Percentiles rank a stretch among this genome's conserved stretches.
These are phyloP conservation scores for Penicillium coffeae DNA, from an alignment of 495 filamentous ascomycete genomes.

Conservation along the genomic window DNA sequence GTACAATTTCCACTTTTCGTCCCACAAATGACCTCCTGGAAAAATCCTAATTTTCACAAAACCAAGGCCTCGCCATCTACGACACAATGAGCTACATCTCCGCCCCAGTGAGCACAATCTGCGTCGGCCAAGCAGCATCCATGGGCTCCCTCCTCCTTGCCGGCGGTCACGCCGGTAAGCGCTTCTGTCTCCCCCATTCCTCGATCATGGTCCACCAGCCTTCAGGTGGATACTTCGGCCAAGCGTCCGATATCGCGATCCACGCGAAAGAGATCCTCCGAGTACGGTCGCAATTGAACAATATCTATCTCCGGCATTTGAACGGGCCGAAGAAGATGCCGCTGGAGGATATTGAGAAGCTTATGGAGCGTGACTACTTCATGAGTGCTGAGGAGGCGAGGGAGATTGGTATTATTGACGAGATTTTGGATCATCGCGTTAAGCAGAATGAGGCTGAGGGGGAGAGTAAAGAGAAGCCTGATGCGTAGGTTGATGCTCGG, in stretches of 20 bases:
- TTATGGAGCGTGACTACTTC: slow-evolving; percentile 97
- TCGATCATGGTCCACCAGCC: slow-evolving; percentile 98
- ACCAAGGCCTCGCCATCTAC: slow-evolving; percentile 82
- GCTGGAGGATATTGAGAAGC: slow-evolving; percentile 76
- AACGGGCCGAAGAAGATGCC: slow-evolving; percentile 63
- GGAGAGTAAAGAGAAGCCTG: background rate
- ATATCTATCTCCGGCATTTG: slow-evolving; percentile 83
- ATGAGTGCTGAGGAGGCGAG: slow-evolving; percentile 84
- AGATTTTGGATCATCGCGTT: slow-evolving; percentile 64
- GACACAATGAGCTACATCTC: slow-evolving; percentile 98
- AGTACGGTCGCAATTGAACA: slow-evolving; percentile 77
- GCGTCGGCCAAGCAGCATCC: slow-evolving; percentile 87
- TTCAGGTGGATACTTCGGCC: slow-evolving; percentile 83
- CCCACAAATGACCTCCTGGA: background rate
- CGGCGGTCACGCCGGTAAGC: slow-evolving; percentile 78
- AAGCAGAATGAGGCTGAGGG: too few relatives aligned
- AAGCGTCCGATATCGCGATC: slow-evolving; percentile 89
- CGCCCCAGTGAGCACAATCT: slow-evolving; percentile 88
- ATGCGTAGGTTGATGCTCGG: too few relatives aligned
- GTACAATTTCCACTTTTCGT: background rate
- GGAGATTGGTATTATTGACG: slow-evolving; percentile 86
- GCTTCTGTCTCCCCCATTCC: slow-evolving; percentile 86
- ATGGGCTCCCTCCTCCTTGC: slow-evolving; percentile 91
- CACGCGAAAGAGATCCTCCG: slow-evolving; percentile 96
- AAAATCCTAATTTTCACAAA: background rate